Percentiles rank a stretch among this genome's conserved stretches.
phyloP scores from a whole-genome alignment of 2,329 filamentous ascomycete genomes.

The Pleurostoma richardsiae region DNA sequence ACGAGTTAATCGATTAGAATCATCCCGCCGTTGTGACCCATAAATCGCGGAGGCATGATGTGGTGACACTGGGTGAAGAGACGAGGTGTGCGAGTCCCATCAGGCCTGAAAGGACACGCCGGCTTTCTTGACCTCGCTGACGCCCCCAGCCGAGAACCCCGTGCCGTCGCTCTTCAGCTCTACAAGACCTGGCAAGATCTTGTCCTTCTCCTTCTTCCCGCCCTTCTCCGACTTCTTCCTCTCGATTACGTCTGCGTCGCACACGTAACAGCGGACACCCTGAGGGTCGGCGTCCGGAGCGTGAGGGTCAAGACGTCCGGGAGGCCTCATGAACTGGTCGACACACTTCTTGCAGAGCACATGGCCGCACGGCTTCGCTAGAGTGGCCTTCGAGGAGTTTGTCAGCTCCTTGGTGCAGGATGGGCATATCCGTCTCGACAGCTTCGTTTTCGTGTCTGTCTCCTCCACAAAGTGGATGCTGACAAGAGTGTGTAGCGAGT shows the following conservation, averaged over 20 bases:
- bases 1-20: too few relatives aligned
- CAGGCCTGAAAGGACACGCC: constrained; percentile 81
- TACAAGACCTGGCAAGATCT: constrained; percentile 66
- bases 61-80: too few relatives aligned
- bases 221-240: constrained; percentile 28
- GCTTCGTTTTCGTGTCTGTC: constrained; percentile 41
- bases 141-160: constrained; percentile 84
- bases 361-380: constrained; percentile 86
- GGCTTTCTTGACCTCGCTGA: constrained; percentile 72
- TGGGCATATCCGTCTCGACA: constrained; percentile 59
- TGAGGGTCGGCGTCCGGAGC: constrained; percentile 40
- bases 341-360: constrained; percentile 85
- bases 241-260: constrained; percentile 69
- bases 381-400: constrained; percentile 76
- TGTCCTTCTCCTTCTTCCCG: constrained; percentile 45
- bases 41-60: too few relatives aligned
- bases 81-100: not conserved
- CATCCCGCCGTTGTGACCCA: too few relatives aligned
- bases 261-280: constrained; percentile 74
- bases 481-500: constrained; percentile 75
- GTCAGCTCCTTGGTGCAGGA: constrained; percentile 78
- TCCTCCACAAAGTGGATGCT: constrained; percentile 74
- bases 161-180: constrained; percentile 83
- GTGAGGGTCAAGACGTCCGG: constrained; percentile 53
- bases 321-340: constrained; percentile 71